Percentiles rank a stretch among this genome's conserved stretches.
These are phyloP conservation scores for Candida coleopterorum DNA, from an alignment of 805 yeast species.

Conservation along the genomic window DNA sequence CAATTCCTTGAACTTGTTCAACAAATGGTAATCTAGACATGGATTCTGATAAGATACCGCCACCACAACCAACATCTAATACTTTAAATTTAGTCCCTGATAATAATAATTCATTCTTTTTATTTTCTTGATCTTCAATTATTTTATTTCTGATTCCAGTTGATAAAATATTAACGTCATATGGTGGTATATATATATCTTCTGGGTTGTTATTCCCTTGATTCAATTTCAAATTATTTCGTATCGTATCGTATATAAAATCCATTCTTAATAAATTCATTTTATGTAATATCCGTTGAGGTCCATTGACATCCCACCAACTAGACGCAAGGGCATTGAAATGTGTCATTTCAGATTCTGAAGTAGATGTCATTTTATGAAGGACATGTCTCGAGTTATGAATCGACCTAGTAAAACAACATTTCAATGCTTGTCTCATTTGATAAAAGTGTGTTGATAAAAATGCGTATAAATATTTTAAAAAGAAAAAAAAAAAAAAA, in stretches of 20 bases:
- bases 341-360: conserved; percentile 67
- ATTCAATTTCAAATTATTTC: conserved; percentile 40
- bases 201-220: conserved; percentile 34
- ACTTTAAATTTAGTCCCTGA: conserved; percentile 42
- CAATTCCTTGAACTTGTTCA: conserved; percentile 70
- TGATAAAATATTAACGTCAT: conserved; percentile 65
- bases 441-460: too few species aligned
- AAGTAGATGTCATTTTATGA: conserved; percentile 33
- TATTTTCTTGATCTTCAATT: conserved; percentile 44
- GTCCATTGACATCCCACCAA: conserved; percentile 98
- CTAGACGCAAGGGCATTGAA: conserved; percentile 82
- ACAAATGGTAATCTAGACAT: conserved; percentile 71
- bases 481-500: neutral
- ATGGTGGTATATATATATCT: conserved; percentile 72
- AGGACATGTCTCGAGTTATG: neutral
- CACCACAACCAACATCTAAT: conserved; percentile 96
- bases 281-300: conserved; percentile 89
- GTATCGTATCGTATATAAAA: conserved; percentile 65
- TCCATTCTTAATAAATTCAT: conserved; percentile 91
- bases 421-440: too few species aligned
- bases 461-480: neutral
- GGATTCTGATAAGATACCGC: conserved; percentile 89
- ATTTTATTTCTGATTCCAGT: conserved; percentile 44
- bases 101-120: conserved; percentile 36
- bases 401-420: too few species aligned